Evolutionary conservation across 2,329 filamentous ascomycete genomes (phyloP), one percentile per base, ranked within the genome.

Genomic region (Colletotrichum orchidophilum): DNA sequence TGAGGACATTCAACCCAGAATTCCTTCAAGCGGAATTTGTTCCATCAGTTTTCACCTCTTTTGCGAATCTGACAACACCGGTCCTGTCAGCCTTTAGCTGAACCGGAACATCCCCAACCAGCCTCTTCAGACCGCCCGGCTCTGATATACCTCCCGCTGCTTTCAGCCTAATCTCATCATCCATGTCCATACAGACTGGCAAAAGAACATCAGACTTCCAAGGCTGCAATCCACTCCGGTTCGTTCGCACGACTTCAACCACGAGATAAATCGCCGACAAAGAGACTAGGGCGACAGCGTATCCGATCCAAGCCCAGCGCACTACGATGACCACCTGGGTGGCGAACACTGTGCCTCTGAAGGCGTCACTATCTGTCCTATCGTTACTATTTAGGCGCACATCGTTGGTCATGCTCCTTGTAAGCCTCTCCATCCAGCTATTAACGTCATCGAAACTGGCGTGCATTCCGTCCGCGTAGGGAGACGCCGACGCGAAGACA

Each of bases 161-260:
- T 15, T 46, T 27, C 58, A 49, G 24, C 7, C 39, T 49, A 21
- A 46, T 29, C 21, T 9, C 18, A 11, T 46, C 58, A 12, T 61
- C 58, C 33, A 61, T 24, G 11, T 27, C 24, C 58, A 61, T 46
- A 24, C 33, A 42, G 5, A 61, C 33, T 24, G 58, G 58, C 58
- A 61, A 12, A 21, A 61, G 39, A 21, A 49, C 13, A 12, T 62
- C 55, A 24, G 49, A 46, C 15, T 54, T 11, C 42, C 49, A 67
- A 4, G 39, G 60, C 21, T 52, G 57, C 1, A 66, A 52, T 1
- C 62, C 71, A 70, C 87, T 87, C 80, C 21, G 35, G 5, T 33
- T 21, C 6, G 58, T 50, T 12, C 58, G 58, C 39, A 46, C 11
- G 11, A 46, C 39, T 24, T 61, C 58, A 24, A 50, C 39, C 4